Conservation (phyloP, 805 yeast species). For the Metschnikowia baotianmanensis region DNA sequence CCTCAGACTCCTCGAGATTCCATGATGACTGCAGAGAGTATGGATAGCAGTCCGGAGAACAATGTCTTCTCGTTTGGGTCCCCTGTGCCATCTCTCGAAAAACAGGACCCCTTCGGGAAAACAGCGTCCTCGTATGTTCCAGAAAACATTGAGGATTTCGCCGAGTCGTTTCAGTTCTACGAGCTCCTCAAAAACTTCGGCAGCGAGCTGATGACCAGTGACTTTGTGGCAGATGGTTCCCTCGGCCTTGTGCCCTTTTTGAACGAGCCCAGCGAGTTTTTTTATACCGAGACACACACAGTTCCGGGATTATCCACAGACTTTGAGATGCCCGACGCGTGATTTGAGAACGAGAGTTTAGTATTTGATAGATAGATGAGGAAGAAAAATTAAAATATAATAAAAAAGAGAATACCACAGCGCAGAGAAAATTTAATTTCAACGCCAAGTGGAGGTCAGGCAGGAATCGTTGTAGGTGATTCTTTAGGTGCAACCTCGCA, state of each 20-base stretch:
- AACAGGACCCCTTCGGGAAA: background rate
- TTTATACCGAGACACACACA: background rate
- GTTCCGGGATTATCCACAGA: background rate
- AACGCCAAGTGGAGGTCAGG: no score
- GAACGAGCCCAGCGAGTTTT: slow-evolving; percentile 12
- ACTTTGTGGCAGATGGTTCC: slow-evolving; percentile 81
- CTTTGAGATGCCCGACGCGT: background rate
- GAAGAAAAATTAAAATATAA: no score
- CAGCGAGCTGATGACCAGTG: slow-evolving; percentile 34
- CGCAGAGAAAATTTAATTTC: no score
- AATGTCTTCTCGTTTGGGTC: background rate
- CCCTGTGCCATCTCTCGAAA: background rate
- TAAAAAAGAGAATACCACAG: no score
- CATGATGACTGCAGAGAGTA: background rate
- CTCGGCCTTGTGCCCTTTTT: slow-evolving; percentile 70
- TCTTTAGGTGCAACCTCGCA: no score
- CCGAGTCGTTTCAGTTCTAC: slow-evolving; percentile 5
- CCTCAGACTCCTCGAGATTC: background rate
- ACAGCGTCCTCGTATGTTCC: background rate
- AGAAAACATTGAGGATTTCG: background rate
- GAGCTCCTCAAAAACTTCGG: slow-evolving; percentile 24
- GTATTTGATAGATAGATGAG: background rate
- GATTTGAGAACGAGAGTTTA: no score
- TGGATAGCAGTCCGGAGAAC: background rate
- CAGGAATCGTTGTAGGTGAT: no score